phyloP scores from a whole-genome alignment of 345 rosid species.

The Salix koriyanagi region DNA sequence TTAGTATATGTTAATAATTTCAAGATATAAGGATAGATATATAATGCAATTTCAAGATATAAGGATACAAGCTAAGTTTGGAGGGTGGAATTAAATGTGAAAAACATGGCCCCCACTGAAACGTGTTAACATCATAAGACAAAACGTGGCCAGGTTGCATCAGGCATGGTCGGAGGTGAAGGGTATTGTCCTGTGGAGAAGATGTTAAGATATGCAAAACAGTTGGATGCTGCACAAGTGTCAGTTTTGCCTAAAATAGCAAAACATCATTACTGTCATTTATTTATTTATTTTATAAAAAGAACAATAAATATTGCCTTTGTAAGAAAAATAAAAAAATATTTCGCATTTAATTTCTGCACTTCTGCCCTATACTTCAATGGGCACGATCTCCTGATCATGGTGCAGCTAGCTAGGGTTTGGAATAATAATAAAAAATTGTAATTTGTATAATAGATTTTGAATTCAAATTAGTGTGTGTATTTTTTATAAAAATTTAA shows the following conservation, averaged over 20 bases:
- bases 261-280: conserved; percentile 18
- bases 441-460: neutral
- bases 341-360: neutral
- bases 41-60: no score
- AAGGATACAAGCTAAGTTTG: no score
- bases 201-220: conserved; percentile 35
- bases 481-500: no score
- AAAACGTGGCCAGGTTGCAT: conserved; percentile 22
- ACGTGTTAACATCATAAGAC: conserved; percentile 27
- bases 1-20: no score
- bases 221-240: conserved; percentile 3
- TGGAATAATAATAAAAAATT: no score
- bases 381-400: neutral
- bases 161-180: conserved; percentile 29
- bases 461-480: fast-evolving
- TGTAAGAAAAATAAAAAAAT: neutral
- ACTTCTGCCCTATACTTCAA: neutral
- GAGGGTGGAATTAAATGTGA: neutral
- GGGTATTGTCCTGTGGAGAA: conserved; percentile 25
- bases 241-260: conserved; percentile 34
- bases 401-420: neutral
- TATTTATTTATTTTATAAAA: neutral
- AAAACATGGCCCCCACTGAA: conserved; percentile 15
- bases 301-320: neutral
- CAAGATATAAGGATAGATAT: no score